Base-by-base conservation (phyloP, 352 stramenopile species). In the Ophiocytium majus region DNA sequence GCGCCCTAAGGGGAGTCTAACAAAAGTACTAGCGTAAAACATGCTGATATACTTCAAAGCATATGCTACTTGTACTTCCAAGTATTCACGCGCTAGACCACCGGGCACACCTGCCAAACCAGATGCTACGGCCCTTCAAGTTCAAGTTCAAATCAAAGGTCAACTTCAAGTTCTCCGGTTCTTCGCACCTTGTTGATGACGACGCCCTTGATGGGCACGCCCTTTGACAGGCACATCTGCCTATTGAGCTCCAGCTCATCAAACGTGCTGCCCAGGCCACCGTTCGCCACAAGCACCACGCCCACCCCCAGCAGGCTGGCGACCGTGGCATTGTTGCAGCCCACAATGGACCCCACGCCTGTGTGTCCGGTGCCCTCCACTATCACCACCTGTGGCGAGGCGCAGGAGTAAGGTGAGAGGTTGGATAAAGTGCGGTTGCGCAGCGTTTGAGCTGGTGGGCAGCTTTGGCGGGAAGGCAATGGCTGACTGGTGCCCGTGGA, bases 161-260 rank as follows among this genome's bases (percentile, higher is more conserved):
- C 57, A 66, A 66, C 17, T 28, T 66, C 57, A 28, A 66, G 17
- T 23, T 66, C 19, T 66, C 28, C 19, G 57, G 57, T 23, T 23
- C 34, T 34, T 5, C 34, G 5, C 17, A 81, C 84, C 89, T 98
- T 98, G 90, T 99, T 99, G 36, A 99, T 91, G 82, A 99, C 94
- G 33, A 98, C 95, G 37, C 96, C 96, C 33, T 93, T 92, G 83
- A 99, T 93, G 9, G 90, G 92, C 1, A 98, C 96, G 89, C 93
- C 92, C 89, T 98, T 93, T n/a, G 95, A 86, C 85, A 96, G 89
- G 89, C 95, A 98, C 88, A 98, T 91, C 63, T 91, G 89, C 83
- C 96, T 93, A 90, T 98, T 98, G 37, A 99, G 91, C 79, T 95
- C 93, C 83, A 98, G 91, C 82, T 97, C 94, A 87, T 98, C 94